Evolutionary conservation across 495 filamentous ascomycete genomes (phyloP), one percentile per base, ranked within the genome.

Genomic region (Podospora pseudocomata): DNA sequence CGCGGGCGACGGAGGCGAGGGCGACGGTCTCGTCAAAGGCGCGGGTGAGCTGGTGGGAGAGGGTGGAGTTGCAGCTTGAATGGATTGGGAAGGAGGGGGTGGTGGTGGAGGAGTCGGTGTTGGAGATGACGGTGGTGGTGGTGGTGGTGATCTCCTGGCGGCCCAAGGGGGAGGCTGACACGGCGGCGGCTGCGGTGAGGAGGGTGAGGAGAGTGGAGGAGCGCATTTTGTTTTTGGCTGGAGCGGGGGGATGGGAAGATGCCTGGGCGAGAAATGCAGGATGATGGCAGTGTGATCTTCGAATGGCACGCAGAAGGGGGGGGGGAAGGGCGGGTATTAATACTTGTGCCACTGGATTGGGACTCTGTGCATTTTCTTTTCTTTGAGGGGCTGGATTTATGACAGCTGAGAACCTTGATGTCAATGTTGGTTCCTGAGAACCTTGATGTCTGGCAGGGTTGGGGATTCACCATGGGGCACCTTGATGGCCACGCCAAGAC

Each of bases 41-140:
- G 16, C 72, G 68, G 18, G 76, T 71, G 27, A 89, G 78, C 70
- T 85, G 82, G 3, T 75, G 73, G 49, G 77, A 75, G 65, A 87
- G 78, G 44, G 84, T 87, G 63, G 74, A 69, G 70, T 88, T 87
- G 78, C 86, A 88, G 57, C 84, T 87, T 23, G 73, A 66, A 67
- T 87, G 85, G 75, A 88, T 87, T 1, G 81, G 75, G 66, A 78
- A 85, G 5, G 34, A 1, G 11, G 61, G 61, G 27, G 61, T 49
- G 59, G 59, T 5, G 59, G 58, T 60, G 7, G 68, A 66, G 3
- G 68, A 67, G 11, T 68, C 70, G 16, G 70, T 58, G 11, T 59
- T 61, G 67, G 69, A 74, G 62, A 71, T 54, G 63, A 71, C 68
- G 18, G 61, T 5, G 13, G 75, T 26, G 58, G 58, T 67, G 20